Percentiles rank a stretch among this genome's conserved stretches.
Evolutionary conservation across 805 yeast genomes (phyloP).

Genomic region (Torulaspora quercuum): DNA sequence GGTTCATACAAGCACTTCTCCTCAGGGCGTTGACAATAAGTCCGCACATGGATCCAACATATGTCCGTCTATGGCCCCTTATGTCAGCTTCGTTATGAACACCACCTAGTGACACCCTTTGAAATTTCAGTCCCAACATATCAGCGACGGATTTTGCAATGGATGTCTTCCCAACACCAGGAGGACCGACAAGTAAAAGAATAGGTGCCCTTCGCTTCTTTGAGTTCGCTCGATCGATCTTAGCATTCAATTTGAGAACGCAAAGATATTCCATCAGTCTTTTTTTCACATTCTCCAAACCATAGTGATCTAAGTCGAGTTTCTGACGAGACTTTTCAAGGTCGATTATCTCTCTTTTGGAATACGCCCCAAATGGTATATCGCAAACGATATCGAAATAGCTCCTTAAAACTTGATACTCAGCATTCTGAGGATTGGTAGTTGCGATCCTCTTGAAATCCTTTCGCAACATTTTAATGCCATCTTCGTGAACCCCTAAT

Average conservation of each 20-base stretch:
- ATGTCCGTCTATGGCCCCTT: conserved; percentile 86
- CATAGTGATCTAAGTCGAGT: conserved; percentile 75
- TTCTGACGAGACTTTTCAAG: conserved; percentile 50
- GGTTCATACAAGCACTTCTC: conserved; percentile 73
- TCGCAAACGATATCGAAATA: conserved; percentile 65
- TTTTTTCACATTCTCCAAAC: conserved; percentile 67
- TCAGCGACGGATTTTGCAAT: conserved; percentile 77
- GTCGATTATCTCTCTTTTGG: conserved; percentile 39
- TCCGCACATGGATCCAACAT: conserved; percentile 92
- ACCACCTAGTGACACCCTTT: conserved; percentile 82
- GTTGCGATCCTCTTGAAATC: conserved; percentile 55
- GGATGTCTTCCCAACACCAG: conserved; percentile 91
- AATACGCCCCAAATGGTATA: conserved; percentile 51
- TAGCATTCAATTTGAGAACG: conserved; percentile 55
- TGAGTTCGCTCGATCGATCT: conserved; percentile 18
- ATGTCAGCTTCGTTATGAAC: conserved; percentile 85
- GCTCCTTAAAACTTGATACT: conserved; percentile 59
- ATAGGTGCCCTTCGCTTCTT: conserved; percentile 52
- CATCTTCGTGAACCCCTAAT: conserved; percentile 40
- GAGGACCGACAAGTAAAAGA: conserved; percentile 81
- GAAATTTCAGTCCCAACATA: conserved; percentile 69
- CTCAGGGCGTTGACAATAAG: conserved; percentile 70
- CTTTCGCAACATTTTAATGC: conserved; percentile 39
- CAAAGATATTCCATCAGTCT: conserved; percentile 77
- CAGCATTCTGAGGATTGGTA: conserved; percentile 53